Conservation (phyloP, 2,329 filamentous ascomycete species). For the Raffaelea arxii region DNA sequence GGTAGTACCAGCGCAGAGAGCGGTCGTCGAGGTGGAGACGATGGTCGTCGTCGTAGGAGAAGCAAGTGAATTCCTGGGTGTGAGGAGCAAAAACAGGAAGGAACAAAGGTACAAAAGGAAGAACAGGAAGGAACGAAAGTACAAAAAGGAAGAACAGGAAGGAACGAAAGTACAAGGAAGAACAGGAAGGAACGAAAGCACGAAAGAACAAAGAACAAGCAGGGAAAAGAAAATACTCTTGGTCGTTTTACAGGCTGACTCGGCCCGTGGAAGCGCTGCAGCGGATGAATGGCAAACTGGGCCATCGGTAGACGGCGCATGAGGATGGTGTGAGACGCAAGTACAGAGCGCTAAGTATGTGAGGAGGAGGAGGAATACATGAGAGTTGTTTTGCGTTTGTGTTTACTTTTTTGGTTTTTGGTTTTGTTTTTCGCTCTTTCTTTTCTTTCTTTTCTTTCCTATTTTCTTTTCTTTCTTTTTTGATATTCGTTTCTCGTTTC, state of each 20-base stretch:
- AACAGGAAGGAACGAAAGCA: not conserved
- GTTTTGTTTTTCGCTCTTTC: no score
- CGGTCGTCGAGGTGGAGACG: constrained; percentile 65
- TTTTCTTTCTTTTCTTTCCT: no score
- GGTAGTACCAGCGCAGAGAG: constrained; percentile 82
- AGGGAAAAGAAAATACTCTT: constrained; percentile 39
- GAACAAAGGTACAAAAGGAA: not conserved
- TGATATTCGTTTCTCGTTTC: no score
- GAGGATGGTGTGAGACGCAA: no score
- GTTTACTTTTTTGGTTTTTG: no score
- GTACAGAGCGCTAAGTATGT: no score
- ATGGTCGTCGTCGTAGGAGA: constrained; percentile 85
- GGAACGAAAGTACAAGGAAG: not conserved
- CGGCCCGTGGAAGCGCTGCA: constrained; percentile 55
- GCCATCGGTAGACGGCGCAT: no score
- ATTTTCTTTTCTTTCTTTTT: no score
- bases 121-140: not conserved
- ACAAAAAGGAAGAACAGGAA: not conserved
- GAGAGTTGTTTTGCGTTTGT: no score
- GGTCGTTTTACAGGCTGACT: constrained; percentile 66
- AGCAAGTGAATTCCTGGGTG: constrained; percentile 79
- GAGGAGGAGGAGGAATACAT: not conserved
- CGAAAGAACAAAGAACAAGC: not conserved
- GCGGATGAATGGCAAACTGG: constrained; percentile 43
- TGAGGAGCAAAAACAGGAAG: no score